These are phyloP conservation scores for Daldinia caldariorum DNA, from an alignment of 495 filamentous ascomycete genomes.

Conservation along the genomic window DNA sequence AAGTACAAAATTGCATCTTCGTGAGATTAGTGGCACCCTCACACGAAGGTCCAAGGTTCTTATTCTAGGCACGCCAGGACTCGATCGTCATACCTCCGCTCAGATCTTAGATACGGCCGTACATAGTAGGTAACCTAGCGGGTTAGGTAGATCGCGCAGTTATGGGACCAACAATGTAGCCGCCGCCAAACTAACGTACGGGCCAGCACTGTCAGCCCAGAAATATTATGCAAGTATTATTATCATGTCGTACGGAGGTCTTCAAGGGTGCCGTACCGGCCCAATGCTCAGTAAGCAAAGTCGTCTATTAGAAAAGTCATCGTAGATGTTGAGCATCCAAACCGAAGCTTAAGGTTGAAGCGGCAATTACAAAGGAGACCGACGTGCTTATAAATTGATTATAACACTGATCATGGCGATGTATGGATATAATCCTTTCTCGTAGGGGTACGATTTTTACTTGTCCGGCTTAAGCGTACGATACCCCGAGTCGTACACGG, in stretches of 20 bases:
- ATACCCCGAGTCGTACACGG: conserved; percentile 22
- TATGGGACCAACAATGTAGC: conserved; percentile 13
- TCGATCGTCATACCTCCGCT: conserved; percentile 38
- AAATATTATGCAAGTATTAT: conserved; percentile 16
- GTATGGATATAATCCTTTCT: conserved; percentile 2
- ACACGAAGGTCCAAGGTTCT: conserved; percentile 32
- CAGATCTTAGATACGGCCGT: conserved; percentile 43
- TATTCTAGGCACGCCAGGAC: conserved; percentile 36
- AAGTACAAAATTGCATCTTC: conserved; percentile 3
- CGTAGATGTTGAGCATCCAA: neutral
- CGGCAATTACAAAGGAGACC: neutral
- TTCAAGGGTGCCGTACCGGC: conserved; percentile 2
- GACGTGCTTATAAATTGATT: neutral
- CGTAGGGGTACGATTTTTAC: conserved; percentile 1
- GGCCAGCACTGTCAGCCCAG: conserved; percentile 9
- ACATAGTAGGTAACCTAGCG: conserved; percentile 14
- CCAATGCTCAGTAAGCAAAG: neutral
- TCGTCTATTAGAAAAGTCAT: neutral
- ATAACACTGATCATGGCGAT: neutral
- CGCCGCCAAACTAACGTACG: conserved; percentile 22
- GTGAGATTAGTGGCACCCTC: conserved; percentile 35
- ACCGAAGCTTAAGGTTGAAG: neutral
- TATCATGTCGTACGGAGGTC: conserved; percentile 25
- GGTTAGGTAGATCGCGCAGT: neutral
- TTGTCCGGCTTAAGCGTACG: conserved; percentile 6